Conservation (phyloP, 75 land plant genomes). For the Azolla pinnata region DNA sequence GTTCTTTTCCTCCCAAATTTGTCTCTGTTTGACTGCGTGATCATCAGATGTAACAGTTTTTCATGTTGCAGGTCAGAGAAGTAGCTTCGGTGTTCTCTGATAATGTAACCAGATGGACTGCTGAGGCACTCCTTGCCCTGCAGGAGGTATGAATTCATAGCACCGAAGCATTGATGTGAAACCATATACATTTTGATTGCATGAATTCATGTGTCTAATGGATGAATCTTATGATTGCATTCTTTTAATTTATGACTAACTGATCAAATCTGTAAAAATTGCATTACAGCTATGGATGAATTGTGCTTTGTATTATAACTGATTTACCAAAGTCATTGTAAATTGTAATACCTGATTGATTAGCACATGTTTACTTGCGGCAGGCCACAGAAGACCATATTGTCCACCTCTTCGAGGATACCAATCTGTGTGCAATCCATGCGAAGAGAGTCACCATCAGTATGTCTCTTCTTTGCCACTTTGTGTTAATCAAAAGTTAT, state of each 20-base stretch:
- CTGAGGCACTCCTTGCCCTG: slow-evolving; percentile 60
- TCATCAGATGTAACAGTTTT: neutral
- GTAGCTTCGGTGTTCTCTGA: slow-evolving; percentile 29
- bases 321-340: no score
- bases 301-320: no score
- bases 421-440: slow-evolving; percentile 75
- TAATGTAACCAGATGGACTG: slow-evolving; percentile 53
- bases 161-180: no score
- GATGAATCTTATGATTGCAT: no score
- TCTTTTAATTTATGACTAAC: no score
- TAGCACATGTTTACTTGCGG: no score
- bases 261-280: neutral
- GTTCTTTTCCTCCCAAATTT: neutral
- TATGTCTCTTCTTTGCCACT: slow-evolving; percentile 18
- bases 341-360: no score
- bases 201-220: no score
- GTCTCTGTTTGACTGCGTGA: no score
- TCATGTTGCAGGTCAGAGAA: slow-evolving; percentile 48
- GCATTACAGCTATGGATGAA: neutral
- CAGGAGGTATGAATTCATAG: no score
- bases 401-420: slow-evolving; percentile 63
- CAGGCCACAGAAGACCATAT: slow-evolving; percentile 76
- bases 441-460: slow-evolving; percentile 83
- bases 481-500: neutral
- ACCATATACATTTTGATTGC: no score